Conservation (phyloP, 805 yeast species). For the Myxozyma neotropica region DNA sequence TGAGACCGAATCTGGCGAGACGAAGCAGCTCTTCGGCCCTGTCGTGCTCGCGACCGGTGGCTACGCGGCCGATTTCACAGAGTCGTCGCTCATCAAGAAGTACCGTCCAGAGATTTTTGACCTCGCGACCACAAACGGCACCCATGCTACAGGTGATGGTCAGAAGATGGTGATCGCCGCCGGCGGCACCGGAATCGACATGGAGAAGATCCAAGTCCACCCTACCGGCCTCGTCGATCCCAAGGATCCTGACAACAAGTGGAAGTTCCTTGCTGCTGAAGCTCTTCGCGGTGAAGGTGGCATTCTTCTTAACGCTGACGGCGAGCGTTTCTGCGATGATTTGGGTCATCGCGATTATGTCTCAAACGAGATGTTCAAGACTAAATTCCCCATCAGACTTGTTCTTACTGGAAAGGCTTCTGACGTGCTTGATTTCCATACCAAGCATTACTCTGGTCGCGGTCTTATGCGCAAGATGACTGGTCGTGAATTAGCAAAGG, state of each 20-base stretch:
- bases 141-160: slow-evolving; percentile 66
- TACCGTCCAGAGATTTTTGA: slow-evolving; percentile 60
- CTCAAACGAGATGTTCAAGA: slow-evolving; percentile 57
- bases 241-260: slow-evolving; percentile 52
- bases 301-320: slow-evolving; percentile 53
- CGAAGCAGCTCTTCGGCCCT: slow-evolving; percentile 50
- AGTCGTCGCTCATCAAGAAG: slow-evolving; percentile 54
- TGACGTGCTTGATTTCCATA: slow-evolving; percentile 51
- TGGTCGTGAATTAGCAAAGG: slow-evolving; percentile 50
- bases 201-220: slow-evolving; percentile 68
- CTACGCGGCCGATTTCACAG: slow-evolving; percentile 63
- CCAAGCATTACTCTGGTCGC: slow-evolving; percentile 59
- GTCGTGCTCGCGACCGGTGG: slow-evolving; percentile 69
- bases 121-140: slow-evolving; percentile 63
- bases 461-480: slow-evolving; percentile 55
- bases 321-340: slow-evolving; percentile 63
- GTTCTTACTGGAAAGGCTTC: slow-evolving; percentile 54
- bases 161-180: slow-evolving; percentile 53
- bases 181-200: slow-evolving; percentile 59
- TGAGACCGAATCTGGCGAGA: slow-evolving; percentile 37
- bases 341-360: slow-evolving; percentile 63
- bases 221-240: slow-evolving; percentile 68
- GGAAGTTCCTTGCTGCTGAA: slow-evolving; percentile 64
- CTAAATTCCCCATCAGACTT: slow-evolving; percentile 50
- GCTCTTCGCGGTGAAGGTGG: slow-evolving; percentile 71